Evolutionary conservation across 192 early-diverging fungal genomes (phyloP), one percentile per base, ranked within the genome.

Genomic region (Coemansia sp.): DNA sequence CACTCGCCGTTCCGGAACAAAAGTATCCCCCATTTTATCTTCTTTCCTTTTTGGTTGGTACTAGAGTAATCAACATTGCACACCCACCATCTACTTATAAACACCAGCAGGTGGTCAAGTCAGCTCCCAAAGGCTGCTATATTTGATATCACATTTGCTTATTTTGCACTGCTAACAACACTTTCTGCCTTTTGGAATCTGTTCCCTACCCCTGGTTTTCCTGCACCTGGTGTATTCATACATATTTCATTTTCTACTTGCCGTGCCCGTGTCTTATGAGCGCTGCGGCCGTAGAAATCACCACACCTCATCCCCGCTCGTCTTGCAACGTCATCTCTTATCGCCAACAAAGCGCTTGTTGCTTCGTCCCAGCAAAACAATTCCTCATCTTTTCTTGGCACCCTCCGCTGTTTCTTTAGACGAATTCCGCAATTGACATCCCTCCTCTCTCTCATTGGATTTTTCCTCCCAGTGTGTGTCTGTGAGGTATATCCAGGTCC

Each of bases 371-470:
- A n/a, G 33, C 33, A 44, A n/a, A 11, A n/a, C 4, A n/a, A 6
- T 19, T 20, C 23, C 45, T 48, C 45, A 48, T 48, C 45, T 48
- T 48, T 48, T 48, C 45, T 48, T 48, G 45, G 45, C 45, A 48
- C n/a, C 3, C 19, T 48, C 15, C 1, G 20, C 23, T 25, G 22
- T 4, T 48, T 48, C 25, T 25, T 25, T 48, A 13, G 45, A 22
- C 20, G 6, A 9, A 48, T 48, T 25, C 45, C 45, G 45, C 45
- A 23, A 48, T 48, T 48, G 45, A 22, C 45, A 48, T 48, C 23
- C 23, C 38, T 41, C 15, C 10, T 34, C 33, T 34, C 33, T 4
- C 10, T 34, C 10, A 34, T 34, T n/a, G 34, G 34, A 11, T 36
- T 36, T 34, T 36, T 11, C 34, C n/a, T n/a, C n/a, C n/a, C n/a